A percentile compares a stretch with the other conserved stretches of the same genome.
phyloP scores from a whole-genome alignment of 129 eudicot species.

The Flaveria trinervia region DNA sequence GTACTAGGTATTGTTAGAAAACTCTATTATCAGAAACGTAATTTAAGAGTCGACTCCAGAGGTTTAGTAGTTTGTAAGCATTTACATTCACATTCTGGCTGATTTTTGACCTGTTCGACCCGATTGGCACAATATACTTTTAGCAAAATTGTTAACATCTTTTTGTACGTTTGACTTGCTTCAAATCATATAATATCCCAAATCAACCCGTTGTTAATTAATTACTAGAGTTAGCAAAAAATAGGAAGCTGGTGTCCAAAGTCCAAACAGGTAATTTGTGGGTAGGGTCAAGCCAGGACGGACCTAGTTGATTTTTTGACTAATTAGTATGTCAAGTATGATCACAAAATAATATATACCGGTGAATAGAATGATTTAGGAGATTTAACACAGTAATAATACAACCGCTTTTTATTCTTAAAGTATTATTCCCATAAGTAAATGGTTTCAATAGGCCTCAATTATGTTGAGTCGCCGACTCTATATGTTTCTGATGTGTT shows the following conservation, averaged over 20 bases:
- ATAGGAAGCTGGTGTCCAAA: background rate
- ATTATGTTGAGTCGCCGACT: too few species aligned
- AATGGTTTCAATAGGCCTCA: background rate
- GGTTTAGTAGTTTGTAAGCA: background rate
- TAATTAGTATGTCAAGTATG: background rate
- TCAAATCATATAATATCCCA: background rate
- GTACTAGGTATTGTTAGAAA: background rate
- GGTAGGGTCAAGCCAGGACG: background rate
- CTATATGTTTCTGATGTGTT: slow-evolving; percentile 12
- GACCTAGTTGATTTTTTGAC: background rate
- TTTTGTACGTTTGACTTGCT: background rate
- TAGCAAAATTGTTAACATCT: background rate
- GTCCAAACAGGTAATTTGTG: background rate
- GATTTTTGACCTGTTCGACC: background rate
- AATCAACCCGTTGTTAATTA: background rate
- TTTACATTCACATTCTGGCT: background rate
- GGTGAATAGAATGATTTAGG: background rate
- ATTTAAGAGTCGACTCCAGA: background rate
- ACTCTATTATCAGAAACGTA: background rate
- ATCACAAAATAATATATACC: background rate
- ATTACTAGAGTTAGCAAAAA: background rate
- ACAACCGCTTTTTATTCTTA: background rate
- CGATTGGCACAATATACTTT: background rate
- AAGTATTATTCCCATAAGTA: background rate
- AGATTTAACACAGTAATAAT: background rate